Evolutionary conservation across 352 stramenopile genomes (phyloP).

Genomic region (Phytophthora constricta): DNA sequence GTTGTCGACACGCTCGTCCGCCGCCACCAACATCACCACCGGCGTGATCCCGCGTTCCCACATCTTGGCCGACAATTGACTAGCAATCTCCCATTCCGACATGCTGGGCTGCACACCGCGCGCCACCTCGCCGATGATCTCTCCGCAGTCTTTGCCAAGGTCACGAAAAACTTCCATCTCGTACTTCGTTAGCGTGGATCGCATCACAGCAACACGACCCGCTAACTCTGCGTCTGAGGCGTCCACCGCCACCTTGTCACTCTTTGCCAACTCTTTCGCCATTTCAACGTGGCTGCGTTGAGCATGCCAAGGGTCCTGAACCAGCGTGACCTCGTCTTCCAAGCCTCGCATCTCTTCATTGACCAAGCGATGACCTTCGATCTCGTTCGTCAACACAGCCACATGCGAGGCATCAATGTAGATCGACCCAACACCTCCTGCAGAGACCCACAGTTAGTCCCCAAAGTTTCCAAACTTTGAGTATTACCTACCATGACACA

Average conservation of each 20-base stretch:
- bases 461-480: background rate
- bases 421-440: constrained; percentile 64
- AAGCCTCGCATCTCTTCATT: constrained; percentile 72
- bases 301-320: constrained; percentile 65
- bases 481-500: constrained; percentile 13
- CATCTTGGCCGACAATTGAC: constrained; percentile 45
- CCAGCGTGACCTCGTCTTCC: constrained; percentile 44
- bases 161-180: constrained; percentile 63
- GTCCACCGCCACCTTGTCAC: constrained; percentile 48
- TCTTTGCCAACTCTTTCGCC: constrained; percentile 46
- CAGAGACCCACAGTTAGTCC: background rate
- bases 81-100: constrained; percentile 66
- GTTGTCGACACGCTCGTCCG: constrained; percentile 68
- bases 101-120: constrained; percentile 47
- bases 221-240: constrained; percentile 34
- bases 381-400: constrained; percentile 72
- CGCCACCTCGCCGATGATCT: constrained; percentile 65
- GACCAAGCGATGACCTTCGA: constrained; percentile 76
- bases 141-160: constrained; percentile 63
- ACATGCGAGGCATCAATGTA: constrained; percentile 62
- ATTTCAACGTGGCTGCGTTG: constrained; percentile 37
- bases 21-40: constrained; percentile 64
- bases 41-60: constrained; percentile 58
- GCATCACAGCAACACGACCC: constrained; percentile 40
- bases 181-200: constrained; percentile 55